A percentile compares a stretch with the other conserved stretches of the same genome.
phyloP scores from a whole-genome alignment of 495 filamentous ascomycete genomes.

The Viridothelium virens region DNA sequence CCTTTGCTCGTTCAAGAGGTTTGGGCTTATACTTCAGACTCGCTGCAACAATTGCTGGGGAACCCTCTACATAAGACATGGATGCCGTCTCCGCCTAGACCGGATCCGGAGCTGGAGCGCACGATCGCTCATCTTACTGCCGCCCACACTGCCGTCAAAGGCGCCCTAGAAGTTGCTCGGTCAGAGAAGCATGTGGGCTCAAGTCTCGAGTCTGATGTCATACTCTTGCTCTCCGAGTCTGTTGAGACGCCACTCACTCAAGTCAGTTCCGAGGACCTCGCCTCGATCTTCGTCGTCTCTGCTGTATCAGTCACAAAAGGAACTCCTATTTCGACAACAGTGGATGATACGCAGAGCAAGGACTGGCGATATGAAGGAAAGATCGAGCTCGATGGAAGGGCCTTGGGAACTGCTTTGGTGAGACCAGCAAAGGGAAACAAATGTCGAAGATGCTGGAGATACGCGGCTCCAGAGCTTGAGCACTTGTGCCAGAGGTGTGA shows the following conservation, averaged over 20 bases:
- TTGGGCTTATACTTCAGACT: conserved; percentile 65
- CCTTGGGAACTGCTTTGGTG: conserved; percentile 45
- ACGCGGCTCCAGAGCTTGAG: conserved; percentile 51
- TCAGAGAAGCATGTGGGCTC: conserved; percentile 59
- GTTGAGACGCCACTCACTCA: conserved; percentile 20
- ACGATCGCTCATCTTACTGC: conserved; percentile 29
- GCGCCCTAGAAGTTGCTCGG: conserved; percentile 60
- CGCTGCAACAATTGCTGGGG: conserved; percentile 42
- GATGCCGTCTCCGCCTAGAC: neutral
- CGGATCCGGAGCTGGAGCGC: conserved; percentile 36
- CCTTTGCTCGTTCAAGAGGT: conserved; percentile 83
- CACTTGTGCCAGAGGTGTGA: conserved; percentile 67
- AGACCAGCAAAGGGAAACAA: conserved; percentile 61
- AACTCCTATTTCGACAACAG: neutral
- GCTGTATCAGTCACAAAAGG: conserved; percentile 45
- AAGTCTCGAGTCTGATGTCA: conserved; percentile 62
- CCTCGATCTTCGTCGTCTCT: conserved; percentile 70
- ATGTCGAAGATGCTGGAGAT: conserved; percentile 85
- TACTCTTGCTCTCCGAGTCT: conserved; percentile 30
- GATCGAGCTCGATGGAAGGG: conserved; percentile 40
- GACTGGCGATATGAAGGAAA: conserved; percentile 30
- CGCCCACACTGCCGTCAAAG: conserved; percentile 51
- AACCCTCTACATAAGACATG: neutral
- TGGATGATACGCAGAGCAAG: neutral
- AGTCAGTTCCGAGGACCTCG: conserved; percentile 49